Evolutionary conservation across 1,284 basidiomycete genomes (phyloP).

Genomic region (Wallemia ichthyophaga): DNA sequence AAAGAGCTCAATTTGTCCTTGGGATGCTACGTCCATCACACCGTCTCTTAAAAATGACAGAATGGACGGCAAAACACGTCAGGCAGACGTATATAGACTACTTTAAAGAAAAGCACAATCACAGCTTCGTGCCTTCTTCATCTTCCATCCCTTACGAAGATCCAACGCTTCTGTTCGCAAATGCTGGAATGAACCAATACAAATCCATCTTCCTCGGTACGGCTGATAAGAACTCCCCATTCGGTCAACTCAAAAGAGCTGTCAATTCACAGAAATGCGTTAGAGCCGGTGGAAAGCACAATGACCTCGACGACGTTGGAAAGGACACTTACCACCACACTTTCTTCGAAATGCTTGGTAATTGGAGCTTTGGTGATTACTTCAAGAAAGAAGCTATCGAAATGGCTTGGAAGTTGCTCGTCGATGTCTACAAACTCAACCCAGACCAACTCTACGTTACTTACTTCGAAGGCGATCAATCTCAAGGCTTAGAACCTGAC

Average conservation of each 20-base stretch:
- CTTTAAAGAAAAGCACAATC: slow-evolving; percentile 40
- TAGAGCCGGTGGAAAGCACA: slow-evolving; percentile 91
- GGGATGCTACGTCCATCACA: neutral
- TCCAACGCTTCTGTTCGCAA: slow-evolving; percentile 12
- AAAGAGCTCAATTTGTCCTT: neutral
- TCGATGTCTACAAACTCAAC: slow-evolving; percentile 57
- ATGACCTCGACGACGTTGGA: slow-evolving; percentile 92
- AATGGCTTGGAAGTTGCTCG: slow-evolving; percentile 85
- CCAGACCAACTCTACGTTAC: slow-evolving; percentile 83
- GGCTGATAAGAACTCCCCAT: slow-evolving; percentile 65
- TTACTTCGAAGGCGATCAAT: slow-evolving; percentile 80
- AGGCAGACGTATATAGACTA: slow-evolving; percentile 45
- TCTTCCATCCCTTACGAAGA: slow-evolving; percentile 89
- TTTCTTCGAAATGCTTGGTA: slow-evolving; percentile 98
- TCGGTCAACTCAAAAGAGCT: slow-evolving; percentile 66
- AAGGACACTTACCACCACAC: slow-evolving; percentile 92
- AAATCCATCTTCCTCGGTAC: slow-evolving; percentile 90
- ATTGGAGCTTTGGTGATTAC: slow-evolving; percentile 98
- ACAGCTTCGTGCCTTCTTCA: slow-evolving; percentile 78
- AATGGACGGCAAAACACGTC: slow-evolving; percentile 14
- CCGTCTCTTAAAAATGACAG: neutral
- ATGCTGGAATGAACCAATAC: slow-evolving; percentile 26
- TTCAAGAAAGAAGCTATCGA: slow-evolving; percentile 92
- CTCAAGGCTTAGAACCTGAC: slow-evolving; percentile 65
- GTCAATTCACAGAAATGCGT: slow-evolving; percentile 96